Percentiles rank a stretch among this genome's conserved stretches.
These are phyloP conservation scores for Pythium folliculosum DNA, from an alignment of 352 stramenopile genomes.

Conservation along the genomic window DNA sequence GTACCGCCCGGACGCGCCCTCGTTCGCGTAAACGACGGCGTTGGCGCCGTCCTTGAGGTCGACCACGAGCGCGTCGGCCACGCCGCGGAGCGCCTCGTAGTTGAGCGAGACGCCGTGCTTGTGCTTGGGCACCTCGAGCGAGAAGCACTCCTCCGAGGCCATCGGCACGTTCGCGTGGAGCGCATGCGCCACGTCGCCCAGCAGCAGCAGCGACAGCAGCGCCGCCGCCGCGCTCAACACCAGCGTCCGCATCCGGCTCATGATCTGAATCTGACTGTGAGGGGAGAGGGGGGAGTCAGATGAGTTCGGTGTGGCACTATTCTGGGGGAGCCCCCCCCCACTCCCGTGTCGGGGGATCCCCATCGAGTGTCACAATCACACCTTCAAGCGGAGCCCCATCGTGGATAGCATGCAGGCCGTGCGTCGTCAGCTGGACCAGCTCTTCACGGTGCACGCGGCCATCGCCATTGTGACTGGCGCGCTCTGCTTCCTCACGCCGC, in stretches of 20 bases:
- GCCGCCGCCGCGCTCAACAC: conserved; percentile 11
- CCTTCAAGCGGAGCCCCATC: neutral
- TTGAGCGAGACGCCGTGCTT: conserved; percentile 89
- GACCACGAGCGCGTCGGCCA: conserved; percentile 68
- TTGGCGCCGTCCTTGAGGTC: conserved; percentile 67
- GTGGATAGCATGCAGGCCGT: conserved; percentile 42
- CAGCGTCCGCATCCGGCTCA: conserved; percentile 27
- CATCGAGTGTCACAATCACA: neutral
- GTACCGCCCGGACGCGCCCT: conserved; percentile 57
- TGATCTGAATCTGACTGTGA: neutral
- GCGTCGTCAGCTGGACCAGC: conserved; percentile 75
- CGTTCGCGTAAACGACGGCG: conserved; percentile 55
- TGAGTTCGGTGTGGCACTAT: conserved; percentile 6
- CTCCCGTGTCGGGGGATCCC: neutral
- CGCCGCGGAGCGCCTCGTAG: conserved; percentile 75
- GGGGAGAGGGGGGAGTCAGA: neutral
- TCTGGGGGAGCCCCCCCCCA: neutral
- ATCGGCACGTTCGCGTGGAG: conserved; percentile 57
- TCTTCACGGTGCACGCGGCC: conserved; percentile 78
- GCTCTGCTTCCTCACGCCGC: conserved; percentile 77
- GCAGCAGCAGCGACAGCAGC: conserved; percentile 18
- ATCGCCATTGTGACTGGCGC: conserved; percentile 64
- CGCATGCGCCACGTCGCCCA: conserved; percentile 18
- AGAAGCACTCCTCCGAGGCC: conserved; percentile 65
- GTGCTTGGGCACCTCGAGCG: conserved; percentile 61